phyloP scores from a whole-genome alignment of 352 stramenopile species.

The Hyaloperonospora arabidopsidis region DNA sequence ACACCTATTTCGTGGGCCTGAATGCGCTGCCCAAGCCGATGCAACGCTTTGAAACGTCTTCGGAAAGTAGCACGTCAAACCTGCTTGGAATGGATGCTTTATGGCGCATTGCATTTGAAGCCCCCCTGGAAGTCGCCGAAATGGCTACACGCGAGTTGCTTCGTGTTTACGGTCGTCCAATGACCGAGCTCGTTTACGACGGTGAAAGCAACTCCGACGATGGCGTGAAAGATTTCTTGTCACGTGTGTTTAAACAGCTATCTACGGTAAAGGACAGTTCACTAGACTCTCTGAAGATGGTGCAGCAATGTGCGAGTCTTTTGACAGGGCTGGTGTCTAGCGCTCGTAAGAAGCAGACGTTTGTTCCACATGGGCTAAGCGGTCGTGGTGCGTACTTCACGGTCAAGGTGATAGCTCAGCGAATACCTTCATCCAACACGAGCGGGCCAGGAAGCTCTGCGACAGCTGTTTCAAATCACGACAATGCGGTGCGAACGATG shows the following conservation, averaged over 20 bases:
- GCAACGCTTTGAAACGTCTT: constrained; percentile 13
- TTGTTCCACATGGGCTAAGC: constrained; percentile 56
- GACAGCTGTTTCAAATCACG: constrained; percentile 20
- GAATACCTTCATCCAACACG: constrained; percentile 49
- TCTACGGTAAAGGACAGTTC: constrained; percentile 41
- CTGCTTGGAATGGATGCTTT: constrained; percentile 74
- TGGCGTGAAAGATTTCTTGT: constrained; percentile 66
- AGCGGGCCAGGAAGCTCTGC: constrained; percentile 17
- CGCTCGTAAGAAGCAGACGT: constrained; percentile 39
- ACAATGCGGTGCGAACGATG: constrained; percentile 57
- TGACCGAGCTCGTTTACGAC: constrained; percentile 15
- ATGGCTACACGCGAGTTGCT: constrained; percentile 72
- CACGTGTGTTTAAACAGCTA: constrained; percentile 71
- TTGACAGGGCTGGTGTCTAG: constrained; percentile 61
- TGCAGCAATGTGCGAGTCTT: constrained; percentile 72
- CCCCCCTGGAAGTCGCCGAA: constrained; percentile 65
- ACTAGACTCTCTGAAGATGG: constrained; percentile 46
- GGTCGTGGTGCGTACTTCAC: constrained; percentile 68
- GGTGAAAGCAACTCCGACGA: constrained; percentile 24
- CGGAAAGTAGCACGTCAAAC: constrained; percentile 24
- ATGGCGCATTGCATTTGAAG: constrained; percentile 78
- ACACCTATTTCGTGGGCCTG: constrained; percentile 78
- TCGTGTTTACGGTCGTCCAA: constrained; percentile 68
- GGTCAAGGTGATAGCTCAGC: constrained; percentile 74
- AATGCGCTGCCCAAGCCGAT: constrained; percentile 53